Percentiles rank a stretch among this genome's conserved stretches.
phyloP scores from a whole-genome alignment of 345 rosid species.

The Sonneratia caseolaris region DNA sequence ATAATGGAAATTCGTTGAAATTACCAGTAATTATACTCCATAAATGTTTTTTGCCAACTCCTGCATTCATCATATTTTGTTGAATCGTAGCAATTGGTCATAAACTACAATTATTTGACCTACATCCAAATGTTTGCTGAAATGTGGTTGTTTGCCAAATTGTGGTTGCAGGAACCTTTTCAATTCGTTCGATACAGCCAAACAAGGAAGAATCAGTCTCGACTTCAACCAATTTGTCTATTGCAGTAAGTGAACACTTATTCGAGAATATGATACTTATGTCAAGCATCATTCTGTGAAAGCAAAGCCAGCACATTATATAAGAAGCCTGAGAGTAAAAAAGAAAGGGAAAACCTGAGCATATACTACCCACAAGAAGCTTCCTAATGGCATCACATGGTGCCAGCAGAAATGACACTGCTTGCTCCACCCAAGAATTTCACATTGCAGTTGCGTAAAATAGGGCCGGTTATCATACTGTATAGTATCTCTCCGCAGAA shows the following conservation, averaged over 20 bases:
- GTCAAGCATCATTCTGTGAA: background rate
- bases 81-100: background rate
- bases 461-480: background rate
- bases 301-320: background rate
- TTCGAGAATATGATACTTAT: background rate
- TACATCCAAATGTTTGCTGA: background rate
- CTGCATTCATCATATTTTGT: background rate
- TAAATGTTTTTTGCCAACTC: background rate
- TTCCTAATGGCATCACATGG: background rate
- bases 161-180: conserved; percentile 43
- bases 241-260: conserved; percentile 39
- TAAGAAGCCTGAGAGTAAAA: background rate
- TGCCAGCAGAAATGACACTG: background rate
- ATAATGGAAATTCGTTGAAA: background rate
- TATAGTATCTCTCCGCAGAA: background rate
- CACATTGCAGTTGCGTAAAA: background rate
- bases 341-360: background rate
- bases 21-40: background rate
- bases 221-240: conserved; percentile 61
- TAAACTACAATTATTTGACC: background rate
- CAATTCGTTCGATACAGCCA: conserved; percentile 57
- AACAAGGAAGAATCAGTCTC: conserved; percentile 59
- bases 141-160: background rate
- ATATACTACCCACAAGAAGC: background rate
- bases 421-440: background rate